Conservation (phyloP, 2,329 filamentous ascomycete genomes). For the Neofusicoccum umdonicola region DNA sequence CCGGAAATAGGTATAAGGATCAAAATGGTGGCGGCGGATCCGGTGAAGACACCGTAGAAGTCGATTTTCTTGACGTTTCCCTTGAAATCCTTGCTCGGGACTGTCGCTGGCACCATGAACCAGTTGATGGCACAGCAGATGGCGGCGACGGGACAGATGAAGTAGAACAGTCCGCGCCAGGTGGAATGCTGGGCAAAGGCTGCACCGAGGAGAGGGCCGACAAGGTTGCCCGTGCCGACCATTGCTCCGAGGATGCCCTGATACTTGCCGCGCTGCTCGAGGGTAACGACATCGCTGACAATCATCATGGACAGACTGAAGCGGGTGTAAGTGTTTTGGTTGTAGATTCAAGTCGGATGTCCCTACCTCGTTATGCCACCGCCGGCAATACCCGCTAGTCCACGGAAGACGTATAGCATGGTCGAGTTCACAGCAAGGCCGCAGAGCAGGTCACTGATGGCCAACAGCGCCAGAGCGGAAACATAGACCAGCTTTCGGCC, state of each 20-base stretch:
- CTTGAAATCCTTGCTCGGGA: constrained; percentile 45
- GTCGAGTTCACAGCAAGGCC: constrained; percentile 55
- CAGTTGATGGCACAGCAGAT: constrained; percentile 25
- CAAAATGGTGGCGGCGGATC: constrained; percentile 57
- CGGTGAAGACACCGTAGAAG: constrained; percentile 56
- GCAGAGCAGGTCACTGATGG: constrained; percentile 59
- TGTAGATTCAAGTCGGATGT: constrained; percentile 30
- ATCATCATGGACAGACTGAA: constrained; percentile 48
- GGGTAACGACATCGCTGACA: constrained; percentile 51
- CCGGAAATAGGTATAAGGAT: constrained; percentile 64
- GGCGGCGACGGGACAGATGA: constrained; percentile 35
- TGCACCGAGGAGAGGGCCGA: constrained; percentile 33
- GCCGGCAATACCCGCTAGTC: constrained; percentile 59
- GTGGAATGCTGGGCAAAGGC: constrained; percentile 32
- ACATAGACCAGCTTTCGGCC: constrained; percentile 60
- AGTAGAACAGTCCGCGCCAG: constrained; percentile 50
- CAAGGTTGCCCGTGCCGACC: constrained; percentile 27
- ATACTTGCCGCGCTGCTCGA: constrained; percentile 46
- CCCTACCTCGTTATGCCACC: constrained; percentile 52
- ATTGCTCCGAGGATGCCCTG: constrained; percentile 28
- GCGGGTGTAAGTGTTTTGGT: constrained; percentile 27
- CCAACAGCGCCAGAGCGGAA: constrained; percentile 52
- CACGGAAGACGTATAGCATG: constrained; percentile 62
- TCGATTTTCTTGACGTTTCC: constrained; percentile 58
- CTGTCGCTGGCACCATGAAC: constrained; percentile 53